Evolutionary conservation across 345 rosid species (phyloP).

Genomic region (Brassica incana): DNA sequence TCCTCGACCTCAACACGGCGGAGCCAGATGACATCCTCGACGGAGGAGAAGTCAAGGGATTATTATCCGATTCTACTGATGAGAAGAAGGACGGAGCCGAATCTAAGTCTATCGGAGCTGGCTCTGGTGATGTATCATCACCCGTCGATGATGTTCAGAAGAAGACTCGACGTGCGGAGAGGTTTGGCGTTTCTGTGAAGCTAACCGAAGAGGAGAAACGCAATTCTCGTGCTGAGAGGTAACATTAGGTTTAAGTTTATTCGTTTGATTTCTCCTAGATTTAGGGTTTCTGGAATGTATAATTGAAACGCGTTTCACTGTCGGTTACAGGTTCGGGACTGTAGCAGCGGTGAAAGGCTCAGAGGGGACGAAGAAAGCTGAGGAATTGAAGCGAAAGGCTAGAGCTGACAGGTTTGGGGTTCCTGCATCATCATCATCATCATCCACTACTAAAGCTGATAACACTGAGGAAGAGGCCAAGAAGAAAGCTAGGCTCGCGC

Average conservation of each 20-base stretch:
- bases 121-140: slow-evolving; percentile 34
- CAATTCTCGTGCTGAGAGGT: slow-evolving; percentile 93
- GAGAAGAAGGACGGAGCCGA: slow-evolving; percentile 43
- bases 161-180: slow-evolving; percentile 92
- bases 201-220: slow-evolving; percentile 90
- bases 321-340: slow-evolving; percentile 71
- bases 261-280: background rate
- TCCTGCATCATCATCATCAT: slow-evolving; percentile 44
- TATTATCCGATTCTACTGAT: background rate
- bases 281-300: slow-evolving; percentile 28
- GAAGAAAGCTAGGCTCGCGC: slow-evolving; percentile 85
- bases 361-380: slow-evolving; percentile 57
- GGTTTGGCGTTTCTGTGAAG: slow-evolving; percentile 79
- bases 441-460: slow-evolving; percentile 35
- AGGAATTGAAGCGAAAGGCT: slow-evolving; percentile 86
- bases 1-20: slow-evolving; percentile 41
- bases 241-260: background rate
- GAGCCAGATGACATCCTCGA: slow-evolving; percentile 33
- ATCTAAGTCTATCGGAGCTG: slow-evolving; percentile 39
- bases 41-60: slow-evolving; percentile 25
- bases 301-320: slow-evolving; percentile 9
- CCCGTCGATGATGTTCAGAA: slow-evolving; percentile 56
- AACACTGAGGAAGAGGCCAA: slow-evolving; percentile 62
- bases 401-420: slow-evolving; percentile 95
- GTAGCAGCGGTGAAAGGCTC: slow-evolving; percentile 38